phyloP scores from a whole-genome alignment of 2,329 filamentous ascomycete species.

The Fusarium napiforme region DNA sequence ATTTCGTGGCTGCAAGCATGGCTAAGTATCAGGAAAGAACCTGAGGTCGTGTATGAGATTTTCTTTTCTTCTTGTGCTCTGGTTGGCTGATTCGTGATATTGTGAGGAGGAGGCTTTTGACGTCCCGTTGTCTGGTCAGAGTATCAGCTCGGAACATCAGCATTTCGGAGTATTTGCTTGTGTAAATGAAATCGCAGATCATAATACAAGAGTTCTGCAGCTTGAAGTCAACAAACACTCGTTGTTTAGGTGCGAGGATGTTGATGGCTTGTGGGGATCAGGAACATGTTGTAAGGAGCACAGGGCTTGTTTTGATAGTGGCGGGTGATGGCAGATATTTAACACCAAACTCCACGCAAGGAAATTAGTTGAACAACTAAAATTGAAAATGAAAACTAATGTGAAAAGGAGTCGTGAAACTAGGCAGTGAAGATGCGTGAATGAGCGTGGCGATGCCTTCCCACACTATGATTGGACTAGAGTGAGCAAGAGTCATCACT shows the following conservation, averaged over 20 bases:
- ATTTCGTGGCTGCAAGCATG: not conserved
- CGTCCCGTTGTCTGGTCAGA: not conserved
- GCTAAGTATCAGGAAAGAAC: too few species aligned
- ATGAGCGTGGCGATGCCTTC: slow-evolving; percentile 18
- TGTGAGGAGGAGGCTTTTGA: not conserved
- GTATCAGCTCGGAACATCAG: not conserved
- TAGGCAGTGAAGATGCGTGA: slow-evolving; percentile 16
- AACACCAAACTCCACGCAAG: not conserved
- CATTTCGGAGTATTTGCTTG: not conserved
- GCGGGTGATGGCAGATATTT: not conserved
- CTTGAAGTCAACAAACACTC: not conserved
- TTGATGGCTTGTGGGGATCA: not conserved
- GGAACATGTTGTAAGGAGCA: too few species aligned
- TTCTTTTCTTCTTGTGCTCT: not conserved
- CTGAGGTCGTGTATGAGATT: too few species aligned
- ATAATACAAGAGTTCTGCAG: not conserved
- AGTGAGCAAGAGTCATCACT: not conserved
- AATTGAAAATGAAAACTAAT: not conserved
- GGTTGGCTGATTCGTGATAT: not conserved
- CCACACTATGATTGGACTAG: slow-evolving; percentile 5
- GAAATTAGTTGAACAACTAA: not conserved
- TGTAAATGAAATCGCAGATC: not conserved
- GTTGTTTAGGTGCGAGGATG: not conserved
- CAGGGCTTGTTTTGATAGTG: not conserved
- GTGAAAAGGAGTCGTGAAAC: not conserved